A percentile compares a stretch with the other conserved stretches of the same genome.
Conservation (phyloP, 164 flowering plant species). For the Chimonanthus salicifolius region DNA sequence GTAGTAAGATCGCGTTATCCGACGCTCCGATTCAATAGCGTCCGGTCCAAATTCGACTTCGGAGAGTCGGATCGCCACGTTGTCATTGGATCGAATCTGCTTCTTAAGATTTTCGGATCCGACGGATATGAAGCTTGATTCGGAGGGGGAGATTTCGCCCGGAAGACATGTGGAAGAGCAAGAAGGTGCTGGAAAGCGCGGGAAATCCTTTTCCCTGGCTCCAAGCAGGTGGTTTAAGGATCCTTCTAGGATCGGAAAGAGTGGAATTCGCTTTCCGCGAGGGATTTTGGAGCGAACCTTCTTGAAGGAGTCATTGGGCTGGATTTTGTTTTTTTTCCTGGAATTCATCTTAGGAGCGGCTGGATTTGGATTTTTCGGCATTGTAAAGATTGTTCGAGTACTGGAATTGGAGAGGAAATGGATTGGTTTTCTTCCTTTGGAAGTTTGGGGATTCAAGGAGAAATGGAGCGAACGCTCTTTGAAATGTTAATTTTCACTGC, state of each 20-base stretch:
- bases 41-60: constrained; percentile 5
- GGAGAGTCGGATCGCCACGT: constrained; percentile 11
- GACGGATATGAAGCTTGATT: constrained; percentile 28
- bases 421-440: background rate
- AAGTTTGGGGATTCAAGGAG: background rate
- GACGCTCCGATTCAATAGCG: constrained; percentile 15
- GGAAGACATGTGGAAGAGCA: constrained; percentile 27
- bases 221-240: constrained; percentile 7
- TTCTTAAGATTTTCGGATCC: constrained; percentile 12
- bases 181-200: constrained; percentile 22
- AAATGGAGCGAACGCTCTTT: background rate
- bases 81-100: constrained; percentile 15
- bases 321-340: constrained; percentile 5
- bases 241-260: constrained; percentile 30
- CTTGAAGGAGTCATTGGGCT: constrained; percentile 18
- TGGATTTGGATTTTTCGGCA: constrained; percentile 1
- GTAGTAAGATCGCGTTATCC: constrained; percentile 32
- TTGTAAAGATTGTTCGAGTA: background rate
- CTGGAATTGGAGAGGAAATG: background rate
- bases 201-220: constrained; percentile 1
- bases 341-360: constrained; percentile 10
- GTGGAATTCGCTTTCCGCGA: constrained; percentile 38
- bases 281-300: constrained; percentile 58
- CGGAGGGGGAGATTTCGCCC: constrained; percentile 29
- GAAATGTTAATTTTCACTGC: background rate